Base-by-base conservation (phyloP, 257 asterid genomes). In the Primulina eburnea region DNA sequence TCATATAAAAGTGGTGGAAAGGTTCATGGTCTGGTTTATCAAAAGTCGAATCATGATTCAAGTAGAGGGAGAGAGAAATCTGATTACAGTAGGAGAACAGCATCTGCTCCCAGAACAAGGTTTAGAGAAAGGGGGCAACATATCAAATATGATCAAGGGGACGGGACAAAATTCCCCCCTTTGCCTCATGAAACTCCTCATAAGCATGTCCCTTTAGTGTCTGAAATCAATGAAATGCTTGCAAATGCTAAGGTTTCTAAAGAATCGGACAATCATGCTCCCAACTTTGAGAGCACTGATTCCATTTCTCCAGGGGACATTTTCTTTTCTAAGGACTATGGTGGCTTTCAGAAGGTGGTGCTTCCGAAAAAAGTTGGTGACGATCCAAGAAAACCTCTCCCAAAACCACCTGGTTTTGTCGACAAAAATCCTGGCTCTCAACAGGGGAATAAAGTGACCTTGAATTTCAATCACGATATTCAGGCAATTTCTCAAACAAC, bases 201-300 rank as follows among this genome's bases (percentile, higher is more conserved):
- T 50, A 78, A 72, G n/a, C 71, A 70, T 52, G 77, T 61, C 35
- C 85, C 89, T 11, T 75, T 87, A 0, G 89, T 82, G 1, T 90
- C 95, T 8, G 88, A 89, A 79, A 83, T 87, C 77, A 87, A 87
- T 33, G 95, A 85, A 82, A 89, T 85, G 72, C 80, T 85, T 20
- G 92, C 89, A 0, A 78, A 82, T 53, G 89, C 84, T 18, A 87
- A 78, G 76, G 60, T 85, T 70, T 78, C 85, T 8, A 74, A 70
- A 62, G 81, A 70, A 8, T 50, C 66, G 50, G 65, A 70, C 40
- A 76, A 59, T 37, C 32, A 60, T 33, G 76, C 26, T 69, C 65
- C 69, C 24, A 64, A 68, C 70, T 73, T 78, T 11, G 81, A 79
- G 40, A 89, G 92, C 82, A 81, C 85, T n/a, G 96, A 86, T 14